phyloP scores from a whole-genome alignment of 768 basidiomycete genomes.

The Mycena olivaceomarginata region DNA sequence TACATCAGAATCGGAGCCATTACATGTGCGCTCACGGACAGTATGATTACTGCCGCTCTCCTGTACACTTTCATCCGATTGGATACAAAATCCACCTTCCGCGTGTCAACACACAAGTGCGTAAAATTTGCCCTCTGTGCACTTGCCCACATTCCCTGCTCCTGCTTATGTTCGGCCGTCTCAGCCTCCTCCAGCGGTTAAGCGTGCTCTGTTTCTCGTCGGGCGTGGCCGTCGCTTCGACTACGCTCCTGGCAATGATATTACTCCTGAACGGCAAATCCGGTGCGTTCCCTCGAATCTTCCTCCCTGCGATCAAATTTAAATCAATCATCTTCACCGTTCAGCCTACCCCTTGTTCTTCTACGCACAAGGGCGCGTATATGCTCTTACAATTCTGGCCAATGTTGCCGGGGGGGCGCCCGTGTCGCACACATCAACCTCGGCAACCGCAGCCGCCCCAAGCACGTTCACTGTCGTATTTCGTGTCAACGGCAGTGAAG shows the following conservation, averaged over 20 bases:
- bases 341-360: too few species aligned
- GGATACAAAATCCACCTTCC: neutral
- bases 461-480: too few species aligned
- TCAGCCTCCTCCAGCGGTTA: conserved; percentile 26
- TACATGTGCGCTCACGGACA: conserved; percentile 5
- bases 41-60: neutral
- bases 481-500: too few species aligned
- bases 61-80: conserved; percentile 13
- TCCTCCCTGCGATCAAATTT: neutral
- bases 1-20: neutral
- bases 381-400: too few species aligned
- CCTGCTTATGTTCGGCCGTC: neutral
- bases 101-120: conserved; percentile 8
- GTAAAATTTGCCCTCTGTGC: too few species aligned
- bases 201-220: conserved; percentile 14
- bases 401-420: neutral
- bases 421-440: too few species aligned
- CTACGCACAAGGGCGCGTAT: too few species aligned
- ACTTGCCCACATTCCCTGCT: neutral
- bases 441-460: too few species aligned
- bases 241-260: conserved; percentile 17
- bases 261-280: neutral
- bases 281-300: neutral
- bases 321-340: neutral
- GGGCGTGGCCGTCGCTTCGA: conserved; percentile 14